Conservation (phyloP, 805 yeast genomes). For the Ogataea henricii region DNA sequence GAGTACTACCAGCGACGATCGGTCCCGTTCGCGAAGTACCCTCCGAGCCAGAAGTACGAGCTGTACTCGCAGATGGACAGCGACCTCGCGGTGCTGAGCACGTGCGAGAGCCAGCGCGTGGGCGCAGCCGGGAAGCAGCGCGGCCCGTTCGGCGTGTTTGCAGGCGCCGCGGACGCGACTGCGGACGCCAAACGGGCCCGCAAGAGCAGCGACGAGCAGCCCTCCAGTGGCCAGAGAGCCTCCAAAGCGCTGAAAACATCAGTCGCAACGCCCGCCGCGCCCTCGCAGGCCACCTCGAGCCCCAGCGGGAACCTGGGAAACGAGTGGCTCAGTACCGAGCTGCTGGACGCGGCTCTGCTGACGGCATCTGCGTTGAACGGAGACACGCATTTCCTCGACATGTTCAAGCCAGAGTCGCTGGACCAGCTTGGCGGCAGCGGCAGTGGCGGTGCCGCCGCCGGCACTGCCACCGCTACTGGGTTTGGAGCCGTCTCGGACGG, state of each 20-base stretch:
- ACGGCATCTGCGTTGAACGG: conserved; percentile 73
- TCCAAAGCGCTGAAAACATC: background rate
- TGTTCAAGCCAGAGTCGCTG: conserved; percentile 40
- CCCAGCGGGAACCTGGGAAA: conserved; percentile 40
- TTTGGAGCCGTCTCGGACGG: background rate
- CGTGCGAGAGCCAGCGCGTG: conserved; percentile 40
- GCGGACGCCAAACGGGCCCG: conserved; percentile 17
- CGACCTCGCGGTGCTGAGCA: conserved; percentile 60
- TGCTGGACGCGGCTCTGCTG: conserved; percentile 68
- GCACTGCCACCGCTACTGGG: too few relatives aligned
- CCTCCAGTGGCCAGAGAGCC: conserved; percentile 9
- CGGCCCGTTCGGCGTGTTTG: conserved; percentile 87
- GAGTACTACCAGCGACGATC: conserved; percentile 69
- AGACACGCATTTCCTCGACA: conserved; percentile 58
- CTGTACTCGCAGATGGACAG: conserved; percentile 84
- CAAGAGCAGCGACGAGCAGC: too few relatives aligned
- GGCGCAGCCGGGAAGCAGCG: conserved; percentile 36
- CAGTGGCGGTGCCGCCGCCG: background rate
- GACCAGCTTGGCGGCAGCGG: conserved; percentile 11
- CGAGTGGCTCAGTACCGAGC: conserved; percentile 71
- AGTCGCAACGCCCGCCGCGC: background rate
- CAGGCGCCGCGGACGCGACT: conserved; percentile 38
- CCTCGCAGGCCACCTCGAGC: background rate
- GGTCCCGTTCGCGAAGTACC: conserved; percentile 74
- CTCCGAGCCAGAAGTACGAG: conserved; percentile 55